These are phyloP conservation scores for Phialocephala subalpina DNA, from an alignment of 2,329 filamentous ascomycete species.

Conservation along the genomic window DNA sequence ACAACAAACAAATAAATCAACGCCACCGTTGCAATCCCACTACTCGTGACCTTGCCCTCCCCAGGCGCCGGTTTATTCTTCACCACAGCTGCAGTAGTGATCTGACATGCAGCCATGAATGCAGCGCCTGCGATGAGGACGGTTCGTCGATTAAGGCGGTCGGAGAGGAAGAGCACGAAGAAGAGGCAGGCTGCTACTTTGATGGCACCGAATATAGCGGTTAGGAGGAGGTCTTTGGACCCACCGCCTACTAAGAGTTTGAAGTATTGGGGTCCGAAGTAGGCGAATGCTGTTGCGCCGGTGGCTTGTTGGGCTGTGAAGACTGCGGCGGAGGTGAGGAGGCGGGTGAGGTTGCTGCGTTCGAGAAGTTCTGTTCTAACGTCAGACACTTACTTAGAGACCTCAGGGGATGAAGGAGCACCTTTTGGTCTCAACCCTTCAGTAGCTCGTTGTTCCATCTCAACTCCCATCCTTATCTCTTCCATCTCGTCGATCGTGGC, in stretches of 20 bases:
- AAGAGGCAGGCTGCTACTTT: constrained; percentile 58
- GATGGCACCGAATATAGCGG: constrained; percentile 60
- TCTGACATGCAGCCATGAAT: constrained; percentile 55
- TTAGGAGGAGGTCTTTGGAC: constrained; percentile 55
- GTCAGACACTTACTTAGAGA: neutral
- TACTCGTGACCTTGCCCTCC: constrained; percentile 44
- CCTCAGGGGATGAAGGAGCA: neutral
- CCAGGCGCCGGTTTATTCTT: constrained; percentile 47
- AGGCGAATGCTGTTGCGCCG: constrained; percentile 59
- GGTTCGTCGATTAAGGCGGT: constrained; percentile 53
- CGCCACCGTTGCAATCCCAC: constrained; percentile 58
- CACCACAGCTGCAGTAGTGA: constrained; percentile 53
- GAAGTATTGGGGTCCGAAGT: constrained; percentile 62
- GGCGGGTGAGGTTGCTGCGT: constrained; percentile 38
- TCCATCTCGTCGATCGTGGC: constrained; percentile 49
- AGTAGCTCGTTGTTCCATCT: constrained; percentile 54
- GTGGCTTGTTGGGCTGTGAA: constrained; percentile 51
- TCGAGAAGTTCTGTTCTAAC: constrained; percentile 21
- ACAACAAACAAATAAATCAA: constrained; percentile 64
- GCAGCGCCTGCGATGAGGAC: constrained; percentile 52
- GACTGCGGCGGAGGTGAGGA: constrained; percentile 17
- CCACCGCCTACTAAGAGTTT: constrained; percentile 55
- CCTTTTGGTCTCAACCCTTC: constrained; percentile 46
- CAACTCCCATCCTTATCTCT: constrained; percentile 54
- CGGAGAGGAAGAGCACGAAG: constrained; percentile 62